Evolutionary conservation across 345 rosid species (phyloP), one percentile per base, ranked within the genome.

Genomic region (Turnera subulata): DNA sequence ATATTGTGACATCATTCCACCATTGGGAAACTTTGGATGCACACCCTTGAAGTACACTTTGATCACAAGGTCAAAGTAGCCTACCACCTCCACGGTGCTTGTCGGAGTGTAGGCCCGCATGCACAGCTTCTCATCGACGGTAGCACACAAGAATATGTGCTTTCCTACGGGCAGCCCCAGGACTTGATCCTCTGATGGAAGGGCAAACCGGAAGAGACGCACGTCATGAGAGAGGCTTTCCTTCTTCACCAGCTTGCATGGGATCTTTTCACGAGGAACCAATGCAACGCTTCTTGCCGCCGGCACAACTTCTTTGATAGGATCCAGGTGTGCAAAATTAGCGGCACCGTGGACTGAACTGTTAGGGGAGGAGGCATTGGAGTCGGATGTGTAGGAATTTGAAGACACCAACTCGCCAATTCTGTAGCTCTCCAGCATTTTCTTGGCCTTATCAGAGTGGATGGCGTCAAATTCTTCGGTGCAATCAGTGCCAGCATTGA

Each of bases 381-480:
- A 92, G 33, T 86, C 91, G 2, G 89, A 86, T 4, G 75, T 15
- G 55, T 87, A 84, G 0, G 81, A 77, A 0, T 81, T 69, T 0
- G 84, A 58, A 2, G 11, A 72, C 50, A 84, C 82, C 46, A 87
- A 58, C 65, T 87, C 96, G 0, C 97, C 96, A 2, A 93, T 87
- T 4, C 91, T 82, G 48, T 85, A 82, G 21, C 80, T 91, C 59
- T 87, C 94, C 0, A 93, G 76, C 72, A 89, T 68, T 55, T 82
- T 80, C 80, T 87, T 86, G 46, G 96, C 99, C 67, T 87, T 89
- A 40, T 82, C 92, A 0, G 99, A 93, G 63, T 93, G 99, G 54
- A 93, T 93, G 0, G 97, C 99, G 4, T 87, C 96, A 17, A 93
- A 93, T 64, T 93, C 99, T 68, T 93, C 99, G 2, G 96, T 85